Evolutionary conservation across 352 stramenopile genomes (phyloP).

Genomic region (Blastocystis hominis): DNA sequence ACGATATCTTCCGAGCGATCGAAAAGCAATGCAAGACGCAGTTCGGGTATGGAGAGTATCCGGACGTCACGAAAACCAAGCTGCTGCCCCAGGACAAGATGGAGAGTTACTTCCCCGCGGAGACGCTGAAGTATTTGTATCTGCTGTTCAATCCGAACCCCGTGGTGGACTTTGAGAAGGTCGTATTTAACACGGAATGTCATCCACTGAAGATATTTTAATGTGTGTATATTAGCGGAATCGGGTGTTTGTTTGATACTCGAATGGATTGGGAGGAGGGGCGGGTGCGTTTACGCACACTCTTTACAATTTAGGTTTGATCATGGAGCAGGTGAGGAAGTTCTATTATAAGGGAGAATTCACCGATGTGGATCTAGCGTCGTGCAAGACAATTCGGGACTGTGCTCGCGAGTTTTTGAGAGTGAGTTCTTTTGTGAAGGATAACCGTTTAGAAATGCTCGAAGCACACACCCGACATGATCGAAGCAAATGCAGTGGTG

Average conservation of each 20-base stretch:
- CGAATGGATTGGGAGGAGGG: background rate
- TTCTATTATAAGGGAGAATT: background rate
- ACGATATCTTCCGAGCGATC: conserved; percentile 83
- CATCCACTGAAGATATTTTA: conserved; percentile 69
- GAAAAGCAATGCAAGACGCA: conserved; percentile 79
- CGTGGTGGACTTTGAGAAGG: conserved; percentile 78
- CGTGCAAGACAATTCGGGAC: background rate
- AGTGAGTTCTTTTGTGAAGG: background rate
- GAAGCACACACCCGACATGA: too few relatives aligned
- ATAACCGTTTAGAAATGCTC: background rate
- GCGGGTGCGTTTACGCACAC: background rate
- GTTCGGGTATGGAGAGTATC: conserved; percentile 74
- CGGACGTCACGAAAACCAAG: conserved; percentile 59
- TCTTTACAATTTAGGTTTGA: background rate
- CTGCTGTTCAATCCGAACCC: conserved; percentile 76
- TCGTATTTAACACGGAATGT: conserved; percentile 89
- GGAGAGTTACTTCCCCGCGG: conserved; percentile 94
- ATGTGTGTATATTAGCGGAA: background rate
- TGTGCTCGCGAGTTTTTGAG: background rate
- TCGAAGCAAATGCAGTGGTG: too few relatives aligned
- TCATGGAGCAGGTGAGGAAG: background rate
- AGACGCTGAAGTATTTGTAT: conserved; percentile 97
- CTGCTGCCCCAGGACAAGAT: conserved; percentile 80
- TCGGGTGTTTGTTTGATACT: background rate
- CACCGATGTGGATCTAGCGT: background rate